Conservation (phyloP, 805 yeast genomes). For the Saccharomycopsis sp. region DNA sequence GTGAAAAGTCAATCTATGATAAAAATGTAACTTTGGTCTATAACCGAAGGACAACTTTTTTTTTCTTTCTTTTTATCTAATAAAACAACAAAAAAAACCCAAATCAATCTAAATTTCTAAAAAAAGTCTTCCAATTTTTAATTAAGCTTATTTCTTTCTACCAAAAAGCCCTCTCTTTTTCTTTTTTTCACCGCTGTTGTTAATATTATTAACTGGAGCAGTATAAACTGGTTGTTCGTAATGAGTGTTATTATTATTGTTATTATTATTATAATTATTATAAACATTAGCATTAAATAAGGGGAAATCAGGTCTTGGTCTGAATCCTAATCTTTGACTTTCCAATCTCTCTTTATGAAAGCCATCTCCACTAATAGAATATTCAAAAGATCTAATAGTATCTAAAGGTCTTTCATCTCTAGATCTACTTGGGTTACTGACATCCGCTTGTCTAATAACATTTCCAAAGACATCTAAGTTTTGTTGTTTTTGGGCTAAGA, state of each 20-base stretch:
- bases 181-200: too few species aligned
- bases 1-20: too few species aligned
- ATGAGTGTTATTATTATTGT: conserved; percentile 23
- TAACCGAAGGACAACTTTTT: too few species aligned
- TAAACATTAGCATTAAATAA: conserved; percentile 34
- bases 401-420: conserved; percentile 96
- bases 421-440: conserved; percentile 85
- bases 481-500: conserved; percentile 38
- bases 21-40: too few species aligned
- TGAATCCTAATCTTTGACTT: conserved; percentile 71
- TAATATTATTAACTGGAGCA: too few species aligned
- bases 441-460: conserved; percentile 67
- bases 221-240: conserved; percentile 40
- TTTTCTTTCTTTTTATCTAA: not conserved
- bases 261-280: conserved; percentile 21
- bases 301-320: conserved; percentile 69
- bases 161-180: conserved; percentile 85
- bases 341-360: conserved; percentile 74
- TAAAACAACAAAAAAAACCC: not conserved
- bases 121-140: not conserved
- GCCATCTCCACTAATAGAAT: conserved; percentile 84
- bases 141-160: conserved; percentile 34
- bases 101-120: not conserved
- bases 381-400: conserved; percentile 89
- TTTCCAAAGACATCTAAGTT: conserved; percentile 80